Conservation (phyloP, 2,329 filamentous ascomycete species). For the Fusarium phyllophilum region DNA sequence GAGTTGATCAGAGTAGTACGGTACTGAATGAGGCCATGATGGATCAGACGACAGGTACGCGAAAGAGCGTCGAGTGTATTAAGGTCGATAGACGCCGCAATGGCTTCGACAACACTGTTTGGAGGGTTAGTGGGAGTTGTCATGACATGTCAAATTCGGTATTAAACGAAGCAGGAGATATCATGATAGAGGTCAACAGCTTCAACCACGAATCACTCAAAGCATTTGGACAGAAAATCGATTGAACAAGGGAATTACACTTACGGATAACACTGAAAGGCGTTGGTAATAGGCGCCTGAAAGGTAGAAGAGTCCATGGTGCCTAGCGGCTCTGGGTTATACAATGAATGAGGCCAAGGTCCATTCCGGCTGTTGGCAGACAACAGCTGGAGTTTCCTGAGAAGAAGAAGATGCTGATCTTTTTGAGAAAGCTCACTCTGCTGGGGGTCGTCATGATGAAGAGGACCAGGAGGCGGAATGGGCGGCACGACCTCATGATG, state of each 20-base stretch:
- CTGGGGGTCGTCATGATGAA: conserved; percentile 41
- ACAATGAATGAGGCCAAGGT: conserved; percentile 43
- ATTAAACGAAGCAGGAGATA: background rate
- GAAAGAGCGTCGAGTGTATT: conserved; percentile 88
- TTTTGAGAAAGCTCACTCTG: conserved; percentile 35
- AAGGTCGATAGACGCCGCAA: conserved; percentile 83
- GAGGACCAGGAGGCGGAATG: conserved; percentile 37
- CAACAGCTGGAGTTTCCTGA: conserved; percentile 42
- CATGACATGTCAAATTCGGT: conserved; percentile 7
- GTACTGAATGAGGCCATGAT: conserved; percentile 80
- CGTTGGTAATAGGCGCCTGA: conserved; percentile 39
- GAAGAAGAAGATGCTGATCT: conserved; percentile 41
- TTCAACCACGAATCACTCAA: background rate
- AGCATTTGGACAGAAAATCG: conserved; percentile 2
- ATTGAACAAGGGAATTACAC: conserved; percentile 14
- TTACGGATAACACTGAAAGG: conserved; percentile 45
- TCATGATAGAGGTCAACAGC: conserved; percentile 21
- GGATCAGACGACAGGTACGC: conserved; percentile 82
- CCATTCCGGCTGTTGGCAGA: conserved; percentile 42
- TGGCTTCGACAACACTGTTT: conserved; percentile 76
- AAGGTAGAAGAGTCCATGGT: conserved; percentile 42
- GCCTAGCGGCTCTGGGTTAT: conserved; percentile 38
- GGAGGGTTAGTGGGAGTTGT: conserved; percentile 28
- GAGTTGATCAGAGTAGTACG: conserved; percentile 76
- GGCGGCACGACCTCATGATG: conserved; percentile 39